phyloP scores from a whole-genome alignment of 2,329 filamentous ascomycete genomes.

The Fusarium sp. region DNA sequence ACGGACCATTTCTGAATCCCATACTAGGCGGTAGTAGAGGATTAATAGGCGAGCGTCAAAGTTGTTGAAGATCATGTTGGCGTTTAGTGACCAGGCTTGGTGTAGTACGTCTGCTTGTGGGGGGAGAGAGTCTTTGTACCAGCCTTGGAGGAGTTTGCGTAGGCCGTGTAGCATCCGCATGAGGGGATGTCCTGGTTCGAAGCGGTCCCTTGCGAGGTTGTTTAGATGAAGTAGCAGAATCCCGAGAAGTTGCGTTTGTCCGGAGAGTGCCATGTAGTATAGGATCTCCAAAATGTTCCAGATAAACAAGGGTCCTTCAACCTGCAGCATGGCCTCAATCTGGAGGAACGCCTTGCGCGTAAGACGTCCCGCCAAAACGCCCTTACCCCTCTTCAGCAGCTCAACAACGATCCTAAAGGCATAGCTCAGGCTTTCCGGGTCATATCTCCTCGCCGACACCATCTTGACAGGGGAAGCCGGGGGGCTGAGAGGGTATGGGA shows the following conservation, averaged over 20 bases:
- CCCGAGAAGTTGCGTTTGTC: conserved; percentile 5
- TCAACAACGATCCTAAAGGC: conserved; percentile 16
- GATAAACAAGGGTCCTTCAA: conserved; percentile 25
- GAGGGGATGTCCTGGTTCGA: neutral
- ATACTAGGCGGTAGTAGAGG: conserved; percentile 25
- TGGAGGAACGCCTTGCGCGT: conserved; percentile 20
- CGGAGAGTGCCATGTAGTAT: conserved; percentile 7
- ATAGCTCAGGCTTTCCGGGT: conserved; percentile 23
- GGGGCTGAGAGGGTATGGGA: neutral
- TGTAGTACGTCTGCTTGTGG: neutral
- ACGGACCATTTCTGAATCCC: conserved; percentile 7
- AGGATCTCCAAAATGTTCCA: conserved; percentile 30
- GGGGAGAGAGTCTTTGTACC: conserved; percentile 1
- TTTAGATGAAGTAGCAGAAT: conserved; percentile 14
- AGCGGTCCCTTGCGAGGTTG: neutral
- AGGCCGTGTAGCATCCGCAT: conserved; percentile 3
- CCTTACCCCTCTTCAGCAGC: conserved; percentile 2
- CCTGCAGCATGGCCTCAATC: conserved; percentile 9
- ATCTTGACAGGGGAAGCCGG: no score
- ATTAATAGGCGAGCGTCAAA: conserved; percentile 5
- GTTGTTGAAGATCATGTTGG: conserved; percentile 7
- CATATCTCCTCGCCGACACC: neutral
- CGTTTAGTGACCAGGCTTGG: conserved; percentile 19
- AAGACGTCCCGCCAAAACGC: conserved; percentile 16
- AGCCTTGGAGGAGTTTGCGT: neutral